Conservation (phyloP, 352 stramenopile genomes). For the Pythium rhizo-oryzae region DNA sequence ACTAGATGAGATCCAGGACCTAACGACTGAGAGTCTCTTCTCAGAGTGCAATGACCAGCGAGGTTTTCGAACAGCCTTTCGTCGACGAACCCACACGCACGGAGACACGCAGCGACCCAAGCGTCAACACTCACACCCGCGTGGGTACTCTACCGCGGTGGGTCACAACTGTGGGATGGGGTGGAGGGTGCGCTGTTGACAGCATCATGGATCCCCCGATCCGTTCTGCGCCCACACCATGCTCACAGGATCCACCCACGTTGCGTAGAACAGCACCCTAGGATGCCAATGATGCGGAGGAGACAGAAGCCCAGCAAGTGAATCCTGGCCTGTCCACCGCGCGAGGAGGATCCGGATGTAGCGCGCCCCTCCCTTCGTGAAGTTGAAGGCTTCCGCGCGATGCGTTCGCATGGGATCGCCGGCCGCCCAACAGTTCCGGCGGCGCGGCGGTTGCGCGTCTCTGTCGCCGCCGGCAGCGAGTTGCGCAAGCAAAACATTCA, state of each 20-base stretch:
- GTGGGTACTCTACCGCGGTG: constrained; percentile 1
- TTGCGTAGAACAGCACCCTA: background rate
- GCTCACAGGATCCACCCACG: background rate
- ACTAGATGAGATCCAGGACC: background rate
- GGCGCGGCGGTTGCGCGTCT: no score
- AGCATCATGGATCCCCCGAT: no score
- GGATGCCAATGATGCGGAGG: background rate
- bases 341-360: background rate
- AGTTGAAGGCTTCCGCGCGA: background rate
- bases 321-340: background rate
- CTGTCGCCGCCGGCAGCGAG: no score
- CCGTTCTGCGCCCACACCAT: no score
- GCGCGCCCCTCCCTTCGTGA: no score
- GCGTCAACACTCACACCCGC: background rate
- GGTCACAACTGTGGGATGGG: background rate
- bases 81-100: background rate
- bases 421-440: no score
- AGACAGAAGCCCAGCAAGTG: background rate
- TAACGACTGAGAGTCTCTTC: background rate
- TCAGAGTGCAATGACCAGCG: background rate
- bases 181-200: no score
- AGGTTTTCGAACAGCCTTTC: background rate
- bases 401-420: background rate
- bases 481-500: no score
- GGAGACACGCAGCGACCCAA: background rate